Conservation (phyloP, 345 rosid genomes). For the Lepidium didymum region DNA sequence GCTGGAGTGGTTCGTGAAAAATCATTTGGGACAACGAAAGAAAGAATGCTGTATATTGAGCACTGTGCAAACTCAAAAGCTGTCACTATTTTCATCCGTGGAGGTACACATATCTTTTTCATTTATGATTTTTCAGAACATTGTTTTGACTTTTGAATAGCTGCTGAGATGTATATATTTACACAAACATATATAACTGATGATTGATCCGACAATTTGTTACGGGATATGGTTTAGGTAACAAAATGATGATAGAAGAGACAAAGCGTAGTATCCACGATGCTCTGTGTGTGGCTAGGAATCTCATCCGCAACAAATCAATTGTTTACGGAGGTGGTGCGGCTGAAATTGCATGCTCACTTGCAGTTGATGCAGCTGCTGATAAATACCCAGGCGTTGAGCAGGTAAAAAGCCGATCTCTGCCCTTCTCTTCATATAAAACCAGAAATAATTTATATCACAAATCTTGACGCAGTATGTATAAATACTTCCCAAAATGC, state of each 20-base stretch:
- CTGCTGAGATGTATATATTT: neutral
- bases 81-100: slow-evolving; percentile 80
- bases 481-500: slow-evolving; percentile 18
- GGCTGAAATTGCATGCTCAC: slow-evolving; percentile 88
- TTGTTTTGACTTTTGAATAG: neutral
- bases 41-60: slow-evolving; percentile 51
- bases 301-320: slow-evolving; percentile 86
- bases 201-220: neutral
- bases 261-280: slow-evolving; percentile 96
- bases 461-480: neutral
- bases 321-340: slow-evolving; percentile 98
- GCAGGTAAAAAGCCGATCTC: slow-evolving; percentile 41
- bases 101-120: slow-evolving; percentile 44
- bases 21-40: slow-evolving; percentile 58
- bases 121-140: neutral
- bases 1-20: slow-evolving; percentile 66
- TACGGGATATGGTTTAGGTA: slow-evolving; percentile 44
- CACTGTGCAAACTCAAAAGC: slow-evolving; percentile 62
- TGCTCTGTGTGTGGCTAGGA: slow-evolving; percentile 90
- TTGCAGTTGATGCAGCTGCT: slow-evolving; percentile 90
- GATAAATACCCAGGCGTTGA: slow-evolving; percentile 90
- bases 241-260: slow-evolving; percentile 98
- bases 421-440: neutral
- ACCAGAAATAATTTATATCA: neutral
- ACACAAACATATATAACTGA: neutral